Conservation (phyloP, 1,284 basidiomycete genomes). For the Irpex lacteus region DNA sequence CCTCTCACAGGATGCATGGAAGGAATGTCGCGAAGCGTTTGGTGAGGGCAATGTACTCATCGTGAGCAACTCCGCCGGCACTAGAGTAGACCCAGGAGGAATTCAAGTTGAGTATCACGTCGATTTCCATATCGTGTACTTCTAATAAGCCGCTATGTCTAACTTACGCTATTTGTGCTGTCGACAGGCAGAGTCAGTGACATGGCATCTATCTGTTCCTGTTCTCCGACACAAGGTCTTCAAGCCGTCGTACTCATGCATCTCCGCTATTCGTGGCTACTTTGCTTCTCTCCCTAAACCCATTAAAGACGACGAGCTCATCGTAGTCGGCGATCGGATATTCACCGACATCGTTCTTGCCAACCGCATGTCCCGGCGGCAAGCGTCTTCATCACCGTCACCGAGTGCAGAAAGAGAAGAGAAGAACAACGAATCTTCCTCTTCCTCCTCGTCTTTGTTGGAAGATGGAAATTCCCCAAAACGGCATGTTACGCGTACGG, state of each 20-base stretch:
- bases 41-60: slow-evolving; percentile 81
- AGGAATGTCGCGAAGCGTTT: slow-evolving; percentile 69
- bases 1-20: slow-evolving; percentile 70
- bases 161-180: neutral
- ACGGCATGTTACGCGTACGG: slow-evolving; percentile 21
- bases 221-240: slow-evolving; percentile 77
- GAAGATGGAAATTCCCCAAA: neutral
- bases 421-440: neutral
- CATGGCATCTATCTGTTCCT: slow-evolving; percentile 73
- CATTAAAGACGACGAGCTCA: slow-evolving; percentile 56
- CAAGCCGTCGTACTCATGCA: slow-evolving; percentile 81
- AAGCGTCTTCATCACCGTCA: slow-evolving; percentile 8
- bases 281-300: slow-evolving; percentile 51
- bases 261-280: slow-evolving; percentile 63
- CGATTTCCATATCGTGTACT: neutral
- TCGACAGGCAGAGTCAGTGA: slow-evolving; percentile 80
- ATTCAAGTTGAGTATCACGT: slow-evolving; percentile 59
- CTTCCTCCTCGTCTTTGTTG: neutral
- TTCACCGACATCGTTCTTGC: slow-evolving; percentile 91
- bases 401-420: neutral
- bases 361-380: slow-evolving; percentile 55
- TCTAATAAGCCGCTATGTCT: too few species aligned
- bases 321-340: slow-evolving; percentile 87
- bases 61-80: slow-evolving; percentile 94
- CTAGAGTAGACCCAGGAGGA: slow-evolving; percentile 71